phyloP scores from a whole-genome alignment of 78 protist genomes.

The Chrysochromulina tobinii region DNA sequence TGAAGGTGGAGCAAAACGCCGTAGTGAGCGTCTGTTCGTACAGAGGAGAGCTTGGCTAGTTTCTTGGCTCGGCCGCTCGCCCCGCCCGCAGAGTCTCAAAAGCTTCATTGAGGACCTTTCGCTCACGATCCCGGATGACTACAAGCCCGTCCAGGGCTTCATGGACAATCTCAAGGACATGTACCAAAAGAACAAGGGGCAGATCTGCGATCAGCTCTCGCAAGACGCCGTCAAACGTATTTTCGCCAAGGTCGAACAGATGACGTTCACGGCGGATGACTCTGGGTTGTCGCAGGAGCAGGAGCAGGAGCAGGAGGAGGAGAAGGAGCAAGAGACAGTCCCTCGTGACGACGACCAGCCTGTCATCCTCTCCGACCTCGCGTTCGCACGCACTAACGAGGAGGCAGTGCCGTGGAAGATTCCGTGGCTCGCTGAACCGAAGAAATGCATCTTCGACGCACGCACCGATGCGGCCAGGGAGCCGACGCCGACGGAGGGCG shows the following conservation, averaged over 20 bases:
- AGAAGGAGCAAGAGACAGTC: slow-evolving; percentile 26
- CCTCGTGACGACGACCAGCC: too few relatives aligned
- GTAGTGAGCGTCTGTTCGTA: too few relatives aligned
- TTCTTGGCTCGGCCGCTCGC: too few relatives aligned
- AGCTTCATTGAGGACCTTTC: not conserved
- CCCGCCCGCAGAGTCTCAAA: not conserved
- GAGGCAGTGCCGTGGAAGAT: too few relatives aligned
- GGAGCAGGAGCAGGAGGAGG: slow-evolving; percentile 31
- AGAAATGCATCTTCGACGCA: too few relatives aligned
- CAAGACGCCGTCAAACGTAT: not conserved
- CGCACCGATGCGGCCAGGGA: too few relatives aligned
- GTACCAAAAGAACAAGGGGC: not conserved
- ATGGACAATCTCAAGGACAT: not conserved
- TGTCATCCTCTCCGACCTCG: too few relatives aligned
- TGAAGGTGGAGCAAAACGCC: too few relatives aligned
- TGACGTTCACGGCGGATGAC: not conserved
- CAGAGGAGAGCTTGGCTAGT: too few relatives aligned
- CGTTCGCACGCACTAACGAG: too few relatives aligned
- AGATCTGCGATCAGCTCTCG: not conserved
- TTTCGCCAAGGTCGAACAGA: not conserved
- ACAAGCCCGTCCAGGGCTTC: not conserved
- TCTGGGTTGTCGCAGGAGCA: slow-evolving; percentile 1
- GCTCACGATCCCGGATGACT: not conserved
- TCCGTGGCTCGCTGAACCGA: too few relatives aligned
- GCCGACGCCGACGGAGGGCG: too few relatives aligned